phyloP scores from a whole-genome alignment of 352 stramenopile genomes.

The Blastocystis hominis region DNA sequence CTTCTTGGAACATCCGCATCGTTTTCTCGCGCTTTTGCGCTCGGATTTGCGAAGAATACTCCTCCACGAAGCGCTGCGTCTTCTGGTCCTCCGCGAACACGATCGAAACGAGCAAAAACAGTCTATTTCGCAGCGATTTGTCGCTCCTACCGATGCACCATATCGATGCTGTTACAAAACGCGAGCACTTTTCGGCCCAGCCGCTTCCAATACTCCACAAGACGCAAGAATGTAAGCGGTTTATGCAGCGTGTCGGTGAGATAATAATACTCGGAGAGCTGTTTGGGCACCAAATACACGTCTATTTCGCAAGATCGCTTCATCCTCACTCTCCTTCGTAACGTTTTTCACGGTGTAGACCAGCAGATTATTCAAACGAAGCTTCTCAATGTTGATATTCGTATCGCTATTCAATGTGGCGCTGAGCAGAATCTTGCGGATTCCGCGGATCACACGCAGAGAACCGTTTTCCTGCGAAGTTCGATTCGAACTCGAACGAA shows the following conservation, averaged over 20 bases:
- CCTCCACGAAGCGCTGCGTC: background rate
- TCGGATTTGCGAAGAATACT: slow-evolving; percentile 19
- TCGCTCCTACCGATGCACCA: background rate
- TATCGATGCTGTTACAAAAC: slow-evolving; percentile 52
- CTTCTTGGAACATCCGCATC: slow-evolving; percentile 18
- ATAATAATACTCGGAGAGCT: background rate
- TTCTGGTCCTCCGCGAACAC: background rate
- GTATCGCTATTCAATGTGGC: slow-evolving; percentile 48
- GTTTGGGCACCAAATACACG: background rate
- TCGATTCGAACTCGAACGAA: background rate
- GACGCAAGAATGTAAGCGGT: background rate
- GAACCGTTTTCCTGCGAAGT: background rate
- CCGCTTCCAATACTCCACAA: background rate
- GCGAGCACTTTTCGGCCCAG: background rate
- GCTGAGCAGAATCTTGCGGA: slow-evolving; percentile 19
- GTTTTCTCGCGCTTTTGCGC: background rate
- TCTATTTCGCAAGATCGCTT: background rate
- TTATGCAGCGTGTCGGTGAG: slow-evolving; percentile 14
- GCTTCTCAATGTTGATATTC: slow-evolving; percentile 53
- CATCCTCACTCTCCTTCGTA: background rate
- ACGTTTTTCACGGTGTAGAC: slow-evolving; percentile 34
- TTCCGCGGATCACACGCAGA: background rate
- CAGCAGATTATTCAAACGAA: slow-evolving; percentile 20
- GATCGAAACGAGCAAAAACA: background rate
- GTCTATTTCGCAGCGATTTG: background rate